Evolutionary conservation across 345 rosid genomes (phyloP).

Genomic region (Sisymbrium altissimum): DNA sequence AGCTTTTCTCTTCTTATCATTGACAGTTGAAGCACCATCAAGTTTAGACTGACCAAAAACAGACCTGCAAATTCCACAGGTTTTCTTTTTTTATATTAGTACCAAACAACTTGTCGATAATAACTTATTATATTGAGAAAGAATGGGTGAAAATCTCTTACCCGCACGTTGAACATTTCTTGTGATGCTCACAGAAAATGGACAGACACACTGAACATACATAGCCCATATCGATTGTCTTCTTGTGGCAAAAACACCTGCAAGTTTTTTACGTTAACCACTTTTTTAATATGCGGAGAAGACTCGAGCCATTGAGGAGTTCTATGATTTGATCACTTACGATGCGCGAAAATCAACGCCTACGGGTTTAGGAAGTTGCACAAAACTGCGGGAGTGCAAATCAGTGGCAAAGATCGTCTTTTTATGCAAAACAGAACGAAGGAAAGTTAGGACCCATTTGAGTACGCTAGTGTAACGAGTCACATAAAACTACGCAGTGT

Average conservation of each 20-base stretch:
- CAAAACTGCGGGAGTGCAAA: constrained; percentile 68
- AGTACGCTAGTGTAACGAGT: background rate
- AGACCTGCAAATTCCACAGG: constrained; percentile 49
- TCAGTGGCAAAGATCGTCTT: constrained; percentile 93
- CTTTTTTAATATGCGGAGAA: background rate
- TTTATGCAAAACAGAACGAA: constrained; percentile 23
- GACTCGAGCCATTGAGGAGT: background rate
- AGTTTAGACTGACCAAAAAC: constrained; percentile 78
- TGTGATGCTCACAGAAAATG: constrained; percentile 89
- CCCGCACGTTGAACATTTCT: constrained; percentile 95
- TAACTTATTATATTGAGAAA: background rate
- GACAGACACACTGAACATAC: constrained; percentile 94
- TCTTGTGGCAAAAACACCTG: constrained; percentile 98
- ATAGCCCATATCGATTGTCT: constrained; percentile 92
- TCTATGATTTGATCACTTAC: constrained; percentile 42
- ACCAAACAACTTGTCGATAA: background rate
- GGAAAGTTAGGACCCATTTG: background rate
- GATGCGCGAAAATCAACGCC: constrained; percentile 96
- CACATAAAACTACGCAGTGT: background rate
- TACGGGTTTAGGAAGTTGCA: constrained; percentile 90
- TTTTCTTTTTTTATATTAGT: background rate
- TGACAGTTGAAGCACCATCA: constrained; percentile 42
- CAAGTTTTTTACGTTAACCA: constrained; percentile 26
- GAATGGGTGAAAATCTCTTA: constrained; percentile 33
- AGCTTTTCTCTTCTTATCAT: constrained; percentile 67